These are phyloP conservation scores for Penicillium ucsense DNA, from an alignment of 495 filamentous ascomycete genomes.

Conservation along the genomic window DNA sequence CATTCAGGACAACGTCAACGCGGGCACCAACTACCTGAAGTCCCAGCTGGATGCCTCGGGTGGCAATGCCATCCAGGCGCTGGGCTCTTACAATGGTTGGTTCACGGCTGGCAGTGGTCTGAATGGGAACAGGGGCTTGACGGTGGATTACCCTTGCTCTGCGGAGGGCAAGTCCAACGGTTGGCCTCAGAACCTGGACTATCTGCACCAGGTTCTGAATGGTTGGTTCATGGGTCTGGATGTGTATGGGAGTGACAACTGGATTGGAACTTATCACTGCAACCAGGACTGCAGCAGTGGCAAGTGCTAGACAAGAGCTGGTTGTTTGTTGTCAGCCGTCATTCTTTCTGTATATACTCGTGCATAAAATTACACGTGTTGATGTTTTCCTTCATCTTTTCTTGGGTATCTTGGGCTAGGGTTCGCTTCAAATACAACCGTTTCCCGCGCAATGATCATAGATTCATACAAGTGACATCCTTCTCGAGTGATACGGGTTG, in stretches of 20 bases:
- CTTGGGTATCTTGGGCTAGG: too few species aligned
- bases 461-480: too few species aligned
- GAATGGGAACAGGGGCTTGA: conserved; percentile 16
- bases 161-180: conserved; percentile 19
- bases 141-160: conserved; percentile 23
- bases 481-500: too few species aligned
- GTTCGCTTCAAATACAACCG: too few species aligned
- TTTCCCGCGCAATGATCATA: too few species aligned
- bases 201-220: conserved; percentile 23
- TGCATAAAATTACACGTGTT: too few species aligned
- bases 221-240: conserved; percentile 22
- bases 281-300: conserved; percentile 9
- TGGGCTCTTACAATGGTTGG: conserved; percentile 27
- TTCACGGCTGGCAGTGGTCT: conserved; percentile 16
- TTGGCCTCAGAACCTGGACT: conserved; percentile 22
- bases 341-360: background rate
- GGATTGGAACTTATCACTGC: conserved; percentile 17
- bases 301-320: conserved; percentile 4
- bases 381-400: too few species aligned
- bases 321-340: background rate
- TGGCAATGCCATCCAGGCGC: conserved; percentile 21
- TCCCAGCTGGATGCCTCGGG: conserved; percentile 10
- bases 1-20: conserved; percentile 26
- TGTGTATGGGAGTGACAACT: conserved; percentile 17
- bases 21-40: conserved; percentile 21